These are phyloP conservation scores for Pseudopithomyces maydicus DNA, from an alignment of 2,329 filamentous ascomycete genomes.

Conservation along the genomic window DNA sequence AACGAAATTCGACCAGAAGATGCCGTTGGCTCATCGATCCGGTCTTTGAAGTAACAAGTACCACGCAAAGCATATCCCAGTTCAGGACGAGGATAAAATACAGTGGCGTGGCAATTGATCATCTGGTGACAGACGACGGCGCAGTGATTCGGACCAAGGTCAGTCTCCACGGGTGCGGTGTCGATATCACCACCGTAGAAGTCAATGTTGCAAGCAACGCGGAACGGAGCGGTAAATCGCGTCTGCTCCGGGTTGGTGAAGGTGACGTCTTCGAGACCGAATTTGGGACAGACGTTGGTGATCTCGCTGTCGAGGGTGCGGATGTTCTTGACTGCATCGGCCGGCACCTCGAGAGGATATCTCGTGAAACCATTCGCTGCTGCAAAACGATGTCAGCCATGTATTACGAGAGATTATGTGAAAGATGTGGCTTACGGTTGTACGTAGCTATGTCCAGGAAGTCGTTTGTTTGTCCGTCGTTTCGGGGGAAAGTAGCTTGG, in stretches of 20 bases:
- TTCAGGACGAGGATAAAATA: not conserved
- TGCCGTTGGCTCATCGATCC: not conserved
- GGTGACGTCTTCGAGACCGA: not conserved
- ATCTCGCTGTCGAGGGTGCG: not conserved
- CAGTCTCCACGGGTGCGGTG: not conserved
- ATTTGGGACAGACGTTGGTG: not conserved
- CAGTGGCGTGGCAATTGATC: not conserved
- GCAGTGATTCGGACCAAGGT: not conserved
- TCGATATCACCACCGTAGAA: slow-evolving; percentile 1
- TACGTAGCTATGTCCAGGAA: not conserved
- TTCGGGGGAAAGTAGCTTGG: not conserved
- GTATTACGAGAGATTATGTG: no score
- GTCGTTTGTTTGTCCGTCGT: not conserved
- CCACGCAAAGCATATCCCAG: not conserved
- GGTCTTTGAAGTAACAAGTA: not conserved
- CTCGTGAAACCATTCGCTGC: no score
- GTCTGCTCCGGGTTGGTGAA: not conserved
- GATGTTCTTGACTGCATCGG: no score
- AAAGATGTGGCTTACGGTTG: not conserved
- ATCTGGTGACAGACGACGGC: not conserved
- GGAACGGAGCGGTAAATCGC: not conserved
- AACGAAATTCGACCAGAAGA: not conserved
- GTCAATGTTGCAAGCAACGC: not conserved
- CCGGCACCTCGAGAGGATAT: no score
- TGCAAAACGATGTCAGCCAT: no score